These are phyloP conservation scores for Candida xyloterini DNA, from an alignment of 805 yeast genomes.

Conservation along the genomic window DNA sequence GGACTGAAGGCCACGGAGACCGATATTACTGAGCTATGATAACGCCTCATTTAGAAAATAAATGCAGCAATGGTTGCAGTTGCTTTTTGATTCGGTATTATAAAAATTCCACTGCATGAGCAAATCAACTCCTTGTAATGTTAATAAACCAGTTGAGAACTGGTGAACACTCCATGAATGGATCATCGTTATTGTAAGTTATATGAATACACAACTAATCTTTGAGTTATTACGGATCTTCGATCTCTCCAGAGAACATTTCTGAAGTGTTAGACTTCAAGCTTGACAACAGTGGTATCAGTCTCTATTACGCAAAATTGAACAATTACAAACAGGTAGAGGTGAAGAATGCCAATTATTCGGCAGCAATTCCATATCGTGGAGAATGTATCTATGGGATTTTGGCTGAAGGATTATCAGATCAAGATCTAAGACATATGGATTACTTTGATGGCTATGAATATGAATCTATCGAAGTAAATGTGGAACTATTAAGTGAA, in stretches of 20 bases:
- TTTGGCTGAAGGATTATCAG: conserved; percentile 12
- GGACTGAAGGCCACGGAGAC: conserved; percentile 90
- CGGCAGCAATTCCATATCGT: conserved; percentile 12
- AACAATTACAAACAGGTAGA: conserved; percentile 10
- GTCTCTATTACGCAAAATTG: conserved; percentile 13
- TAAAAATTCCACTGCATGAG: neutral
- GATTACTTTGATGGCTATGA: conserved; percentile 23
- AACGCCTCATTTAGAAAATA: conserved; percentile 5
- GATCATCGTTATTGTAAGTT: conserved; percentile 13
- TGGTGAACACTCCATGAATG: conserved; percentile 1
- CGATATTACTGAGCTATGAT: conserved; percentile 73
- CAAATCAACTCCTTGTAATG: conserved; percentile 1
- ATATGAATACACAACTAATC: neutral
- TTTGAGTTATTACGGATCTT: conserved; percentile 19
- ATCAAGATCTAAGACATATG: conserved; percentile 14
- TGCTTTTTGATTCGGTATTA: conserved; percentile 2
- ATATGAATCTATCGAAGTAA: conserved; percentile 8
- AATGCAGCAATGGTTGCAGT: conserved; percentile 3
- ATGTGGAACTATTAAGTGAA: neutral
- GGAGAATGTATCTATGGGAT: conserved; percentile 8
- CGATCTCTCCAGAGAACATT: conserved; percentile 13
- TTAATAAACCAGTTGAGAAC: neutral
- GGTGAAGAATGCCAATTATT: conserved; percentile 16
- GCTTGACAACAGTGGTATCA: conserved; percentile 4
- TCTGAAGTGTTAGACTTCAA: conserved; percentile 14